A percentile compares a stretch with the other conserved stretches of the same genome.
Conservation (phyloP, 176 grass and related monocot genomes). For the Lolium perenne region DNA sequence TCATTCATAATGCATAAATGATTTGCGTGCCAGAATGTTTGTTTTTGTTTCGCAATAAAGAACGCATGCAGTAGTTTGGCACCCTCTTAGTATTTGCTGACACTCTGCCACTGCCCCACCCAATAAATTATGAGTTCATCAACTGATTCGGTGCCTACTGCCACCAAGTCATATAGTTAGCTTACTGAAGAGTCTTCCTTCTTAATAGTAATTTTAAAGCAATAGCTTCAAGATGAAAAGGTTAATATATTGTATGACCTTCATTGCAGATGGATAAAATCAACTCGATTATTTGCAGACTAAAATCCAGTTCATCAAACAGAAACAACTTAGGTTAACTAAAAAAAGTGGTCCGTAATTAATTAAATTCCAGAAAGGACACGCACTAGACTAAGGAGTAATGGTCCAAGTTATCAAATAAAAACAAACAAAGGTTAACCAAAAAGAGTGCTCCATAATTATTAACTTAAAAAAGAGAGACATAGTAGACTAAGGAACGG, state of each 20-base stretch:
- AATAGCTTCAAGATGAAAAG: background rate
- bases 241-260: background rate
- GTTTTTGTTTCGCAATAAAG: background rate
- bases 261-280: conserved; percentile 24
- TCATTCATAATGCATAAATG: background rate
- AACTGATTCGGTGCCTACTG: background rate
- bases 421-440: conserved; percentile 6
- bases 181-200: background rate
- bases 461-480: conserved; percentile 20
- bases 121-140: conserved; percentile 15
- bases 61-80: background rate
- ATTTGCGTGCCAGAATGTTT: background rate
- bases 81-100: background rate
- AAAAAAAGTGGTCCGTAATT: background rate
- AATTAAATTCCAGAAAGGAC: conserved; percentile 5
- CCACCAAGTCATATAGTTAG: conserved; percentile 1
- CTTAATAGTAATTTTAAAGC: conserved; percentile 15
- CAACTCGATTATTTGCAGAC: background rate
- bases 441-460: background rate
- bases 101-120: background rate
- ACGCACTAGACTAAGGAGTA: conserved; percentile 16
- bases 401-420: conserved; percentile 1
- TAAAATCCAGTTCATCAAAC: background rate
- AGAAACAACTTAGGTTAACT: conserved; percentile 13
- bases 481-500: conserved; percentile 24